A percentile compares a stretch with the other conserved stretches of the same genome.
These are phyloP conservation scores for Taxillus chinensis DNA, from an alignment of 164 flowering plant genomes.

Conservation along the genomic window DNA sequence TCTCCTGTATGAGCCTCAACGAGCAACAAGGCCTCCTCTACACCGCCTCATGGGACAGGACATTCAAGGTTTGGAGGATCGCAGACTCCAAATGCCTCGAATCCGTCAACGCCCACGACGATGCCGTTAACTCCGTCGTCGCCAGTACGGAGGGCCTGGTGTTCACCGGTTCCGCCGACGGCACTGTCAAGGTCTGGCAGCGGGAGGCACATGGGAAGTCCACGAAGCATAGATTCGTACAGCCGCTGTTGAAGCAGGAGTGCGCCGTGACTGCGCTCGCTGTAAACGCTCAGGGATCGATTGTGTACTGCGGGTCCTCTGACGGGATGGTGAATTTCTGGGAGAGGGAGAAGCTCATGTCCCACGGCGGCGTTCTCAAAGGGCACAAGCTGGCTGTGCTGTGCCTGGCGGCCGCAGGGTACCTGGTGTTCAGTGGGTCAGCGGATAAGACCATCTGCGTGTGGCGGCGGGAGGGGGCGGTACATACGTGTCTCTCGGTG, in stretches of 20 bases:
- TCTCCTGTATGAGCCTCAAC: slow-evolving; percentile 64
- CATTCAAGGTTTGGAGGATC: slow-evolving; percentile 70
- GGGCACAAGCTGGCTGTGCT: slow-evolving; percentile 78
- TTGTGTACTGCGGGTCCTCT: slow-evolving; percentile 66
- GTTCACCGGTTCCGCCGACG: slow-evolving; percentile 83
- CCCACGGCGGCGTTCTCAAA: slow-evolving; percentile 57
- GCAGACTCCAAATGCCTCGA: slow-evolving; percentile 69
- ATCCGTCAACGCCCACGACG: slow-evolving; percentile 69
- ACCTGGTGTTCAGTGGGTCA: slow-evolving; percentile 57
- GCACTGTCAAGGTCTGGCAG: slow-evolving; percentile 68
- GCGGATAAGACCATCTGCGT: slow-evolving; percentile 84
- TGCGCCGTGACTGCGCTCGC: slow-evolving; percentile 73
- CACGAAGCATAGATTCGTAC: slow-evolving; percentile 30
- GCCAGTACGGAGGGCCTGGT: slow-evolving; percentile 45
- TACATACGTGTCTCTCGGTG: slow-evolving; percentile 61
- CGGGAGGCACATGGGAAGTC: slow-evolving; percentile 39
- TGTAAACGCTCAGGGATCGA: slow-evolving; percentile 21
- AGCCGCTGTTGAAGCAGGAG: slow-evolving; percentile 55
- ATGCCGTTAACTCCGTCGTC: slow-evolving; percentile 77
- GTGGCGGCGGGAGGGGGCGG: slow-evolving; percentile 50
- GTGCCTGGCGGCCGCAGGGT: slow-evolving; percentile 59
- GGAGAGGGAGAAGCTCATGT: slow-evolving; percentile 47
- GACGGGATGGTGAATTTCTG: slow-evolving; percentile 77
- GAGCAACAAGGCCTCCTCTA: slow-evolving; percentile 53
- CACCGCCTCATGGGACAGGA: slow-evolving; percentile 86